Evolutionary conservation across 2,329 filamentous ascomycete species (phyloP), one percentile per base, ranked within the genome.

Genomic region (Aureobasidium sp.): DNA sequence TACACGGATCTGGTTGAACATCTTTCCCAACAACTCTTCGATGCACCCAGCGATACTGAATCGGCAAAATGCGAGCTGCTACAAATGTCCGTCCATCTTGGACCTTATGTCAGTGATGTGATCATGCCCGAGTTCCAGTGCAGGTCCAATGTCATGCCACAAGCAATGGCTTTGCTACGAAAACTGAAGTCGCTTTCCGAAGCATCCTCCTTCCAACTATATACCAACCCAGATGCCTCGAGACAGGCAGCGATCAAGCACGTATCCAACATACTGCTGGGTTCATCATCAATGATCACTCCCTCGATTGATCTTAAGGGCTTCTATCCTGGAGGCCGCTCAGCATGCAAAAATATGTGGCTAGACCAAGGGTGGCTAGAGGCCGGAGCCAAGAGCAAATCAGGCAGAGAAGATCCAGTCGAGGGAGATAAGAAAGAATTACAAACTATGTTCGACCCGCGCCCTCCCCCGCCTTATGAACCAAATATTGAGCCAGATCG

Each of bases 81-180:
- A 6, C 56, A 27, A 13, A 25, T 48, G 29, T 48, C 42, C n/a
- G 11, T 59, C 4, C 11, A 48, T 4, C 23, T 48, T 10, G 56
- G 42, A 5, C 4, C 42, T 33, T 5, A n/a, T 15, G 13, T 10
- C 1, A 59, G 56, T 11, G 20, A 59, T 33, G 56, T 59, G 3
- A 59, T 59, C 13, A 59, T 59, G 56, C 56, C 56, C 13, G 56
- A 47, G 6, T 59, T 36, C 20, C 56, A 48, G 25, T 59, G 56
- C 29, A 48, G 43, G n/a, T 11, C 40, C 7, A 59, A 47, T 36
- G 42, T 59, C 0, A 25, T 36, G 42, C 29, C 56, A 13, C 56
- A 59, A 48, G 42, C 56, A 15, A 59, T 59, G 42, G 7, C 9
- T 4, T 25, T 59, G 11, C 56, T 59, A 23, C 56, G 42, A 13